phyloP scores from a whole-genome alignment of 768 basidiomycete genomes.

The Agrocybe pediades region DNA sequence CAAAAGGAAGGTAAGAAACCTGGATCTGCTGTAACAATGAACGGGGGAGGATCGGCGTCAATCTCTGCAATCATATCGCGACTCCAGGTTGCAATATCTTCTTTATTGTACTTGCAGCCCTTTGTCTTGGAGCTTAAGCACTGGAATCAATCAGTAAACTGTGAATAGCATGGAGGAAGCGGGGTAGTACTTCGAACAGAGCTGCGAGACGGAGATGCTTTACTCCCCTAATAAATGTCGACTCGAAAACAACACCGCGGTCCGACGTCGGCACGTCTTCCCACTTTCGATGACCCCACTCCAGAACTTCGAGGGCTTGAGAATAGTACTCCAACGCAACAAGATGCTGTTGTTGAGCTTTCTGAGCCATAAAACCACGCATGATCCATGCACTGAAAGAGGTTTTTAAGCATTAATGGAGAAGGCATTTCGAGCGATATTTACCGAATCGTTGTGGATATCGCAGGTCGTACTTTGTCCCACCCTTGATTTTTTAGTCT shows the following conservation, averaged over 20 bases:
- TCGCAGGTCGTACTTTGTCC: constrained; percentile 33
- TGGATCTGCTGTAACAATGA: constrained; percentile 17
- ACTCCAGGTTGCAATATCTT: constrained; percentile 32
- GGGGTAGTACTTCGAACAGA: constrained; percentile 31
- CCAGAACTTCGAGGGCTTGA: constrained; percentile 38
- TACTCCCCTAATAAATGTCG: constrained; percentile 43
- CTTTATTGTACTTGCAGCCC: constrained; percentile 18
- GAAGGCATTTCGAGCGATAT: background rate
- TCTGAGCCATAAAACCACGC: constrained; percentile 35
- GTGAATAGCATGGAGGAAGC: background rate
- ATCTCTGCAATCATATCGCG: constrained; percentile 32
- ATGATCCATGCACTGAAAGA: constrained; percentile 39
- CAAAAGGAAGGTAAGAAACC: constrained; percentile 39
- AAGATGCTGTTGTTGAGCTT: constrained; percentile 11
- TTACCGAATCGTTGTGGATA: constrained; percentile 40
- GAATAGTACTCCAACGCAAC: constrained; percentile 34
- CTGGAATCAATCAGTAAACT: background rate
- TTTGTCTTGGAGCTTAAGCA: constrained; percentile 9
- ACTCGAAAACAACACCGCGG: constrained; percentile 44
- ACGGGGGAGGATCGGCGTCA: constrained; percentile 24
- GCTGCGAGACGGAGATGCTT: constrained; percentile 32
- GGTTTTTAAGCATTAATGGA: background rate
- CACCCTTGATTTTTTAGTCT: constrained; percentile 29
- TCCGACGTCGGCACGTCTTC: constrained; percentile 36
- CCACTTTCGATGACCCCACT: constrained; percentile 44